A percentile compares a stretch with the other conserved stretches of the same genome.
phyloP scores from a whole-genome alignment of 208 protist genomes.

The Acanthamoeba quina region DNA sequence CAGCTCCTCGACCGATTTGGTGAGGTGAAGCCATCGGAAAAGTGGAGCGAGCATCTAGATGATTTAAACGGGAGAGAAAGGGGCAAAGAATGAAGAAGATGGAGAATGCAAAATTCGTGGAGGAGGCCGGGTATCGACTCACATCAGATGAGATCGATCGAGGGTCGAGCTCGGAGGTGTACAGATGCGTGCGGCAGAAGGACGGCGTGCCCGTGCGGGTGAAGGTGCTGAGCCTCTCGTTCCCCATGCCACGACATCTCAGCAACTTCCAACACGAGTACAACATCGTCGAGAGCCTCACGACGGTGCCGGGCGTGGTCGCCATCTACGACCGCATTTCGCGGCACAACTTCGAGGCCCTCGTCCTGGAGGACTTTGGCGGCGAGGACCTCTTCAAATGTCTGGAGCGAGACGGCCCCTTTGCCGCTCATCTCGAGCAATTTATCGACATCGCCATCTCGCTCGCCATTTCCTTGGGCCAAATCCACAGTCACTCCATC shows the following conservation, averaged over 20 bases:
- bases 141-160: neutral
- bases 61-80: neutral
- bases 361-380: conserved; percentile 65
- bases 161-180: conserved; percentile 24
- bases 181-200: neutral
- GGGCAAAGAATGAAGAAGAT: conserved; percentile 26
- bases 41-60: neutral
- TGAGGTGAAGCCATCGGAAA: neutral
- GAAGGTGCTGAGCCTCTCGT: conserved; percentile 56
- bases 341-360: conserved; percentile 11
- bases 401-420: neutral
- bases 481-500: conserved; percentile 45
- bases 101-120: conserved; percentile 28
- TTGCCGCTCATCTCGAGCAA: neutral
- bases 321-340: conserved; percentile 30
- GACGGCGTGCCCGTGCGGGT: neutral
- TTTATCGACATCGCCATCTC: conserved; percentile 42
- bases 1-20: too few species aligned
- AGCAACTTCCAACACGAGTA: conserved; percentile 69
- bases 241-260: conserved; percentile 63
- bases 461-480: neutral
- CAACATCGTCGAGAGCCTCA: conserved; percentile 44
- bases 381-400: conserved; percentile 6
- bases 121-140: neutral
- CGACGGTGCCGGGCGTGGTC: conserved; percentile 11